Evolutionary conservation across 768 basidiomycete genomes (phyloP).

Genomic region (Lactifluus volemus): DNA sequence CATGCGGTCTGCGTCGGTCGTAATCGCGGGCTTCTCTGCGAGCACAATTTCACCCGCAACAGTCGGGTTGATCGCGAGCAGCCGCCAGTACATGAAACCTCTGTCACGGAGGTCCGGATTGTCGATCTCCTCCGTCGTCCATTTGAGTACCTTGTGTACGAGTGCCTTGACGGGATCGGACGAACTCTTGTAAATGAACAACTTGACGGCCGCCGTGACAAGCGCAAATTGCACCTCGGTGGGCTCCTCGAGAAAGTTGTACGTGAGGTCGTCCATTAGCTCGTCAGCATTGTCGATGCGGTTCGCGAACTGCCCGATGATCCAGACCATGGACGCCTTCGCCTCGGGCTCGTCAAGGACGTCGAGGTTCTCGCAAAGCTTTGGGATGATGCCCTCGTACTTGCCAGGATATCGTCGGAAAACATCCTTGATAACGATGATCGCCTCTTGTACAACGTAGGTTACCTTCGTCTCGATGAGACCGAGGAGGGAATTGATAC

Average conservation of each 20-base stretch:
- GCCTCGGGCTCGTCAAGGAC: conserved; percentile 91
- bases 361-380: conserved; percentile 87
- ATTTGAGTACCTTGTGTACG: conserved; percentile 91
- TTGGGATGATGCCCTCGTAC: conserved; percentile 95
- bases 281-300: conserved; percentile 95
- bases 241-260: neutral
- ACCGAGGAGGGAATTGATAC: conserved; percentile 77
- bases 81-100: conserved; percentile 99
- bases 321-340: conserved; percentile 97
- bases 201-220: conserved; percentile 89
- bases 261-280: conserved; percentile 65
- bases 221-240: conserved; percentile 88
- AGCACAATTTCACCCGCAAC: conserved; percentile 87
- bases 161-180: conserved; percentile 82
- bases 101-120: conserved; percentile 96
- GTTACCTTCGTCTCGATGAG: conserved; percentile 90
- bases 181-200: conserved; percentile 84
- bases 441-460: conserved; percentile 83
- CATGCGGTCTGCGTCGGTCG: conserved; percentile 97
- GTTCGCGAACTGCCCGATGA: conserved; percentile 92
- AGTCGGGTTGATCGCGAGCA: conserved; percentile 86
- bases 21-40: conserved; percentile 89
- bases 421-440: conserved; percentile 97
- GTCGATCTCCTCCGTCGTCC: conserved; percentile 95
- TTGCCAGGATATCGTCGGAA: conserved; percentile 94